A percentile compares a stretch with the other conserved stretches of the same genome.
Evolutionary conservation across 352 stramenopile genomes (phyloP).

Genomic region (Pythium sukuiense): DNA sequence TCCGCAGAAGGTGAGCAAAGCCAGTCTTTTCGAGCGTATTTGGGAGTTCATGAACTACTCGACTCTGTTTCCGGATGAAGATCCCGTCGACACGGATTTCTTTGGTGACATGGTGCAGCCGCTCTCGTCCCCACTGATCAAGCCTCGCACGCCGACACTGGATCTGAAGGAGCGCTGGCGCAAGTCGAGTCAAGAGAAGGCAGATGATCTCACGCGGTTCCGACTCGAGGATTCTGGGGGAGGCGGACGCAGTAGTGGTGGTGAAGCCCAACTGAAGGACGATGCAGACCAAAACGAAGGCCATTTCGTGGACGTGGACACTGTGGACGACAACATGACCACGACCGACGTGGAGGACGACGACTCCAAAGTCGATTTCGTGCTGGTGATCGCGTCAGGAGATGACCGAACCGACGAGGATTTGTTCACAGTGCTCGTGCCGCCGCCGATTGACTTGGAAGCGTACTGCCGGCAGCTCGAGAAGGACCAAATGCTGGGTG

Average conservation of each 20-base stretch:
- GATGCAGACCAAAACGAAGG: background rate
- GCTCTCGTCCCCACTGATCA: slow-evolving; percentile 47
- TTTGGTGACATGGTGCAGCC: slow-evolving; percentile 62
- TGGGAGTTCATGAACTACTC: slow-evolving; percentile 86
- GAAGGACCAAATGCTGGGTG: slow-evolving; percentile 49
- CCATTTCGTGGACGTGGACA: slow-evolving; percentile 8
- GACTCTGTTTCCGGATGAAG: slow-evolving; percentile 64
- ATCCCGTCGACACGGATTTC: slow-evolving; percentile 61
- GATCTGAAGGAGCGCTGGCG: slow-evolving; percentile 23
- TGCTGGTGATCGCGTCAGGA: slow-evolving; percentile 82
- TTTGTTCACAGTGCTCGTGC: slow-evolving; percentile 74
- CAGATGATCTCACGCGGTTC: slow-evolving; percentile 21
- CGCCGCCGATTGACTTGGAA: slow-evolving; percentile 78
- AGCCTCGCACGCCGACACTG: slow-evolving; percentile 24
- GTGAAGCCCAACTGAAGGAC: background rate
- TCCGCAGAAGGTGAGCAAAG: slow-evolving; percentile 82
- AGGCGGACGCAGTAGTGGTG: background rate
- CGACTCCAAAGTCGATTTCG: slow-evolving; percentile 58
- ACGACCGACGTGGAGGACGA: background rate
- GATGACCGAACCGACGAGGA: slow-evolving; percentile 85
- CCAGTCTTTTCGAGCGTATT: slow-evolving; percentile 74
- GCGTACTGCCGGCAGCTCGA: slow-evolving; percentile 77
- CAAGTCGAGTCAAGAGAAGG: slow-evolving; percentile 25
- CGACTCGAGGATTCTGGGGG: slow-evolving; percentile 15
- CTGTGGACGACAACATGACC: background rate